Percentiles rank a stretch among this genome's conserved stretches.
phyloP scores from a whole-genome alignment of 352 stramenopile genomes.

The Blastocystis hominis region DNA sequence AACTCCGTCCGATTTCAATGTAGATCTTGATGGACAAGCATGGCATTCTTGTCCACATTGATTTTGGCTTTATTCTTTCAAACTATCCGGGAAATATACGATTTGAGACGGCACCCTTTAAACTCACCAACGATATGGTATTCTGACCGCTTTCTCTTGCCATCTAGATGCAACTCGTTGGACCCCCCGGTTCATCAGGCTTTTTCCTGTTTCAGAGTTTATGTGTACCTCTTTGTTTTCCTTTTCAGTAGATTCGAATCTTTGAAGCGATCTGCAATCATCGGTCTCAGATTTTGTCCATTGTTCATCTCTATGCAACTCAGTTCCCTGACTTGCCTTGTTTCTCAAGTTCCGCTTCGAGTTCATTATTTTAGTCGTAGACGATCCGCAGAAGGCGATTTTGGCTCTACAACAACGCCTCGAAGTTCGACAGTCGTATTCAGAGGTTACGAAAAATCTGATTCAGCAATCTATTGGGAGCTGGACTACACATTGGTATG shows the following conservation, averaged over 20 bases:
- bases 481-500: slow-evolving; percentile 77
- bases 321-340: slow-evolving; percentile 48
- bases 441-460: slow-evolving; percentile 71
- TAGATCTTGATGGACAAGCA: slow-evolving; percentile 98
- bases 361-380: neutral
- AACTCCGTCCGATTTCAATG: neutral
- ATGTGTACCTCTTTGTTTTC: slow-evolving; percentile 71
- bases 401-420: neutral
- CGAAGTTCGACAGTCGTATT: no score
- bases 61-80: slow-evolving; percentile 97
- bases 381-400: neutral
- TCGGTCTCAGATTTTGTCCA: slow-evolving; percentile 83
- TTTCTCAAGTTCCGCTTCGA: slow-evolving; percentile 6
- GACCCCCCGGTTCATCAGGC: neutral
- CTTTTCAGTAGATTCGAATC: slow-evolving; percentile 86
- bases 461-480: slow-evolving; percentile 78
- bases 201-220: slow-evolving; percentile 52
- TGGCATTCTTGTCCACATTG: slow-evolving; percentile 97
- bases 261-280: slow-evolving; percentile 90
- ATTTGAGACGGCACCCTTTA: slow-evolving; percentile 97
- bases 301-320: slow-evolving; percentile 88
- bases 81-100: slow-evolving; percentile 94
- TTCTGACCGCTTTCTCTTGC: slow-evolving; percentile 83
- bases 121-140: slow-evolving; percentile 96
- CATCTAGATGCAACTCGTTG: slow-evolving; percentile 61